Evolutionary conservation across 2,329 filamentous ascomycete genomes (phyloP).

Genomic region (Neopestalotiopsis sp.): DNA sequence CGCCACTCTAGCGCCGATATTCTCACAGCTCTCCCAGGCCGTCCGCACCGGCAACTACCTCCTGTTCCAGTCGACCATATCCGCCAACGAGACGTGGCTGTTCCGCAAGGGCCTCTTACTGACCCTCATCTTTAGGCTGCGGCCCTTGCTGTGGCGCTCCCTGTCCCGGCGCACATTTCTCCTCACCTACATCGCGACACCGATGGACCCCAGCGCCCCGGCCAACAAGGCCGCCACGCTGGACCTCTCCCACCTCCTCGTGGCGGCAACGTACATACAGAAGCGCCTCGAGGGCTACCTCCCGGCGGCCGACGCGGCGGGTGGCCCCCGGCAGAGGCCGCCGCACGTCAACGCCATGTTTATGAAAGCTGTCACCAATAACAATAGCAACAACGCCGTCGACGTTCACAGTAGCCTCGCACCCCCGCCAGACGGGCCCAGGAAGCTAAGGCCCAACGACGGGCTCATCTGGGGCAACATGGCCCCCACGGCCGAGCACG

Average conservation of each 20-base stretch:
- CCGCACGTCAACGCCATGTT: slow-evolving; percentile 56
- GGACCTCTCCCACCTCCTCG: slow-evolving; percentile 71
- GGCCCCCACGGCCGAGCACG: slow-evolving; percentile 62
- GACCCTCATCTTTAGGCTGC: slow-evolving; percentile 76
- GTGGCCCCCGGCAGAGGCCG: slow-evolving; percentile 38
- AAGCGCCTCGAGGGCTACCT: slow-evolving; percentile 64
- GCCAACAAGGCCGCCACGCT: slow-evolving; percentile 74
- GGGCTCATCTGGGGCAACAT: slow-evolving; percentile 70
- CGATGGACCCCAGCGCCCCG: slow-evolving; percentile 58
- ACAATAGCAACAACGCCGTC: slow-evolving; percentile 32
- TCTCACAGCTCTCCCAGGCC: slow-evolving; percentile 74
- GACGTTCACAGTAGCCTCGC: slow-evolving; percentile 45
- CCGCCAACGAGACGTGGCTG: slow-evolving; percentile 72
- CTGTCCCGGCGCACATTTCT: slow-evolving; percentile 80
- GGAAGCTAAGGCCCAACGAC: slow-evolving; percentile 59
- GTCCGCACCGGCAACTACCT: slow-evolving; percentile 78
- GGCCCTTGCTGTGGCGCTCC: slow-evolving; percentile 84
- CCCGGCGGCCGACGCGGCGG: slow-evolving; percentile 35
- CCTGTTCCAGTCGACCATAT: slow-evolving; percentile 73
- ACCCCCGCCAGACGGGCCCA: slow-evolving; percentile 54
- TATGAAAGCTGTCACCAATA: slow-evolving; percentile 58
- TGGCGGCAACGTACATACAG: slow-evolving; percentile 70
- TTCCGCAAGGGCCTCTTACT: slow-evolving; percentile 77
- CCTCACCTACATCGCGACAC: slow-evolving; percentile 66
- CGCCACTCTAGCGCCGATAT: slow-evolving; percentile 66